Evolutionary conservation across 2,329 filamentous ascomycete species (phyloP).

Genomic region (Nemania sp.): DNA sequence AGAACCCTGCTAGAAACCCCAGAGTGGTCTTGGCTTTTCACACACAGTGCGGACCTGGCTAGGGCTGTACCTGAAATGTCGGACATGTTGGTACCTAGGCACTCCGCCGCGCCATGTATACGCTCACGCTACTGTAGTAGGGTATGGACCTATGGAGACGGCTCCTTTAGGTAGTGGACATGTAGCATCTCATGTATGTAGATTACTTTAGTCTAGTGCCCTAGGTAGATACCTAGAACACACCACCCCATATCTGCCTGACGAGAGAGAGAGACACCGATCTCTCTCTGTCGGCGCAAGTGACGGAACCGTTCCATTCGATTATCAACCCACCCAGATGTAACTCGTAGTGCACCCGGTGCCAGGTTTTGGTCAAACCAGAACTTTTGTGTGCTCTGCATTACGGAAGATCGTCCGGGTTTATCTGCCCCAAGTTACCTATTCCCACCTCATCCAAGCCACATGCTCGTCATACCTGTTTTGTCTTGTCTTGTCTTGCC

Average conservation of each 20-base stretch:
- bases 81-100: slow-evolving; percentile 5
- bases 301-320: slow-evolving; percentile 5
- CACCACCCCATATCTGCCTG: slow-evolving; percentile 4
- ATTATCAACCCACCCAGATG: slow-evolving; percentile 10
- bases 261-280: not conserved
- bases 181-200: not conserved
- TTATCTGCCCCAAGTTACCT: slow-evolving; percentile 5
- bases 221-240: not conserved
- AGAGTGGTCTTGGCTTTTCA: not conserved
- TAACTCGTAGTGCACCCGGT: not conserved
- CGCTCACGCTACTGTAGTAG: not conserved
- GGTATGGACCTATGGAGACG: not conserved
- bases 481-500: not conserved
- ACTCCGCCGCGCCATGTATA: not conserved
- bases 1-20: slow-evolving; percentile 22
- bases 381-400: slow-evolving; percentile 5
- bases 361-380: not conserved
- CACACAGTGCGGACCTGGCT: slow-evolving; percentile 30
- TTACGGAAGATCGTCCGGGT: slow-evolving; percentile 6
- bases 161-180: not conserved
- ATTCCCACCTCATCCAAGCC: not conserved
- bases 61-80: slow-evolving; percentile 17
- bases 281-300: not conserved
- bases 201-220: too few species aligned
- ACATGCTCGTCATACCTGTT: not conserved